Base-by-base conservation (phyloP, 805 yeast species). In the Saccharomyces mikatae region DNA sequence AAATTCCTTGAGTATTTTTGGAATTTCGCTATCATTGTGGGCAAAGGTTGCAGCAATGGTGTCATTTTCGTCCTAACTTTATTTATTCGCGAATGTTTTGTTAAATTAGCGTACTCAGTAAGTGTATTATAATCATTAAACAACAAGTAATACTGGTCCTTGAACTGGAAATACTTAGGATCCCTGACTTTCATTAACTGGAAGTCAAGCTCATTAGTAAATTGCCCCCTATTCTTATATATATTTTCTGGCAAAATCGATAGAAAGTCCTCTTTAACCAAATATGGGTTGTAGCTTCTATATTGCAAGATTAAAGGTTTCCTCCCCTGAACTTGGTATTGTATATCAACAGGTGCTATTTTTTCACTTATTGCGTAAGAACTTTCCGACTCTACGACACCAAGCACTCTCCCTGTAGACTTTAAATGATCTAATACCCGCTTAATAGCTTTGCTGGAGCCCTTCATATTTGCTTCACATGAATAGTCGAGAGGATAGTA, bases 111-210 rank as follows among this genome's bases (percentile, higher is more conserved):
- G 50, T 58, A 65, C 3, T 47, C 52, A 2, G 53, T 51, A 57
- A 64, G 36, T 14, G 55, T 52, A 29, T 58, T 56, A 30, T 49
- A 50, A 41, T 60, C 52, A n/a, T 56, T 50, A 51, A 68, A 68
- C 13, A 61, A 24, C 14, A 68, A 56, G 14, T 56, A 55, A 47
- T 67, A 68, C 27, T 60, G 53, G 53, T 67, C 68, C 27, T 56
- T 58, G 49, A 68, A 68, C 52, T 65, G 66, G 51, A 68, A 67
- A 51, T 57, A 66, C 49, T 58, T 58, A 5, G 68, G 68, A 47
- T 68, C 69, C 50, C 71, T 60, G 10, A 54, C 54, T 48, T 61
- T 62, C 14, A 65, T 48, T 21, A 66, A 53, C 24, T 54, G 53
- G 27, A 64, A 62, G 8, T 49, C 46, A 5, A 27, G 17, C 17